phyloP scores from a whole-genome alignment of 371 early-diverging fungal species.

The Rhizopus microsporus region DNA sequence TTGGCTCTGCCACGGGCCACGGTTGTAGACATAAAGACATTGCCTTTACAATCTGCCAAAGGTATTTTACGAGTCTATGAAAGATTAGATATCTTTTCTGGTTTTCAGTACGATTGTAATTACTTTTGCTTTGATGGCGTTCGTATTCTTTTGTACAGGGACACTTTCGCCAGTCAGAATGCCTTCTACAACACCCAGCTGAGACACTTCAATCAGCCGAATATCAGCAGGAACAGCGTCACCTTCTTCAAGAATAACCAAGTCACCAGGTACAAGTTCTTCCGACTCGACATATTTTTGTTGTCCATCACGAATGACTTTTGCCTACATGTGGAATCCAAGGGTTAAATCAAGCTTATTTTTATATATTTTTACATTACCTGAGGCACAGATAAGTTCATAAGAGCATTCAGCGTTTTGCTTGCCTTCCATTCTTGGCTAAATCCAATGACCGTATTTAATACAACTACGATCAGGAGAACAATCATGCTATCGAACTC shows the following conservation, averaged over 20 bases:
- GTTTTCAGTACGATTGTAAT: slow-evolving; percentile 44
- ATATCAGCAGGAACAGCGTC: slow-evolving; percentile 92
- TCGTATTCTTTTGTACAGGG: slow-evolving; percentile 66
- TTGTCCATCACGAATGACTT: slow-evolving; percentile 83
- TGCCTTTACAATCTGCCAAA: slow-evolving; percentile 74
- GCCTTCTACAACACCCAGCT: slow-evolving; percentile 84
- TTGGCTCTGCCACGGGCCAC: slow-evolving; percentile 70
- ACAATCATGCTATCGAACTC: slow-evolving; percentile 76
- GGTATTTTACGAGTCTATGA: slow-evolving; percentile 60
- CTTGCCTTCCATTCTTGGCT: slow-evolving; percentile 91
- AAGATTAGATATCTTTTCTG: too few relatives aligned
- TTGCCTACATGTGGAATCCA: slow-evolving; percentile 55
- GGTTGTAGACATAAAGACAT: slow-evolving; percentile 74
- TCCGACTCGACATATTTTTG: slow-evolving; percentile 68
- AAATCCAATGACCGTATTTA: slow-evolving; percentile 88
- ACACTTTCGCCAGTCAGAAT: slow-evolving; percentile 87
- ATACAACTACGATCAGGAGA: slow-evolving; percentile 81
- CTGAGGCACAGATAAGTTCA: slow-evolving; percentile 82
- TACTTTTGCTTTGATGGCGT: slow-evolving; percentile 50
- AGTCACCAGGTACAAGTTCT: slow-evolving; percentile 88
- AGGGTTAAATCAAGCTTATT: slow-evolving; percentile 35
- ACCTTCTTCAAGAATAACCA: slow-evolving; percentile 86
- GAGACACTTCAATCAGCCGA: slow-evolving; percentile 79
- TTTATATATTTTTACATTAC: slow-evolving; percentile 39
- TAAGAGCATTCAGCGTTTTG: slow-evolving; percentile 87